These are phyloP conservation scores for Aureobasidium sp. DNA, from an alignment of 2,329 filamentous ascomycete species.

Conservation along the genomic window DNA sequence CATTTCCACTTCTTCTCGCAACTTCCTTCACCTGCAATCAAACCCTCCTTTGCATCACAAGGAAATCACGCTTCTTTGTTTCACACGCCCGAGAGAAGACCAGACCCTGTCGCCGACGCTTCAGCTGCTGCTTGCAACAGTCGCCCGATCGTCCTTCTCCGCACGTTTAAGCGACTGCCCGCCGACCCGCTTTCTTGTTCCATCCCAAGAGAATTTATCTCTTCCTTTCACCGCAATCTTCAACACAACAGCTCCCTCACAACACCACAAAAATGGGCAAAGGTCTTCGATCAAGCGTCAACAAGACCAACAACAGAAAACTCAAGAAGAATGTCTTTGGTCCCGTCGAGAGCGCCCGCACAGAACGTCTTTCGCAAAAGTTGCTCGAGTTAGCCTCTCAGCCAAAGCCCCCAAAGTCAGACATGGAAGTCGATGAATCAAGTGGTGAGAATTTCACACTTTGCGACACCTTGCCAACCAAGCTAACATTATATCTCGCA, in stretches of 20 bases:
- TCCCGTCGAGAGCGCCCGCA: slow-evolving; percentile 70
- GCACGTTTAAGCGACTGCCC: slow-evolving; percentile 7
- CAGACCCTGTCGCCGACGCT: slow-evolving; percentile 5
- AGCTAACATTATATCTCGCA: slow-evolving; percentile 6
- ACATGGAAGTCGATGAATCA: slow-evolving; percentile 42
- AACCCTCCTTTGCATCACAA: neutral
- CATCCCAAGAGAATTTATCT: slow-evolving; percentile 16
- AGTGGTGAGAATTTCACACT: slow-evolving; percentile 24
- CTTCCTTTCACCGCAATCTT: slow-evolving; percentile 6
- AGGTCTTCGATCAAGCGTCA: slow-evolving; percentile 68
- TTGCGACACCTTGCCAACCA: neutral
- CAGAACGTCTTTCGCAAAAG: slow-evolving; percentile 78
- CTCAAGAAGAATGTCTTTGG: slow-evolving; percentile 78
- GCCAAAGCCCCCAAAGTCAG: slow-evolving; percentile 54
- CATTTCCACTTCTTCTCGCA: no score
- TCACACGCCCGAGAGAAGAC: neutral
- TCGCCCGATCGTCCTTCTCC: slow-evolving; percentile 7
- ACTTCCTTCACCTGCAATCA: no score
- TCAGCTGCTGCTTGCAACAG: slow-evolving; percentile 7
- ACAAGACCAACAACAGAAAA: slow-evolving; percentile 75
- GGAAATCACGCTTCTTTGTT: no score
- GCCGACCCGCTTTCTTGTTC: slow-evolving; percentile 8
- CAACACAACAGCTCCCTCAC: slow-evolving; percentile 18
- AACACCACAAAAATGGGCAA: slow-evolving; percentile 65
- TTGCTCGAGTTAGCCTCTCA: slow-evolving; percentile 72